Evolutionary conservation across 2,329 filamentous ascomycete genomes (phyloP), one percentile per base, ranked within the genome.

Genomic region (Sordariomycetes sp.): DNA sequence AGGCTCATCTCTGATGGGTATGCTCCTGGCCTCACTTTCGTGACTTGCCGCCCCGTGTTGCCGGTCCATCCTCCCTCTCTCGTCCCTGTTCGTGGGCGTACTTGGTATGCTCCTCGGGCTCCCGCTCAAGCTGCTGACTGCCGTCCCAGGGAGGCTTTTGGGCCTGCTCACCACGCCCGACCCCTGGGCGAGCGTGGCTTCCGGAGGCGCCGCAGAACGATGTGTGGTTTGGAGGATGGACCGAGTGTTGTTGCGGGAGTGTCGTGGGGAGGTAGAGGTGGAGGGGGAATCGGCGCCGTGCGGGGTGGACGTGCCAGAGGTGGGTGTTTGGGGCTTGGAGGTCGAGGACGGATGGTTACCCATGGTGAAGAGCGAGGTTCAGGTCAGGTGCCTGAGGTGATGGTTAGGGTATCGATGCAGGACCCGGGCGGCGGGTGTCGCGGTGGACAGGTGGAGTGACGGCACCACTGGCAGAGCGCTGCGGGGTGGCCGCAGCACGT

Each of bases 171-270:
- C 59, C 40, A 62, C 62, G 18, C 68, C 72, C 37, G 70, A 73
- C 45, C 72, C 72, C 37, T 71, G 66, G 33, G 74, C 75, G 41
- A 75, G 66, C 33, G 75, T 78, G 34, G 70, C 66, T 57, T 79
- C 75, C 39, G 75, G 75, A 32, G 74, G 73, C 36, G 70, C 75
- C 46, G 68, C 68, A 39, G 67, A 70, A 43, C 71, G 66, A 44
- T 72, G 70, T 39, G 66, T 61, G 41, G 65, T 61, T 43, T 71
- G 65, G 49, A 73, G 68, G 48, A 70, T 70, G 48, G 70, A 68
- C 55, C 63, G 63, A 42, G 60, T 61, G 43, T 68, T 63, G 47
- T 40, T 51, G 53, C 39, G 38, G 27, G 26, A 36, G 20, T 32
- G 30, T 14, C 35, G 40, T 10, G 37, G 39, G 20, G 33, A 44